phyloP scores from a whole-genome alignment of 2,329 filamentous ascomycete species.

The Drechslerella coelobrocha region DNA sequence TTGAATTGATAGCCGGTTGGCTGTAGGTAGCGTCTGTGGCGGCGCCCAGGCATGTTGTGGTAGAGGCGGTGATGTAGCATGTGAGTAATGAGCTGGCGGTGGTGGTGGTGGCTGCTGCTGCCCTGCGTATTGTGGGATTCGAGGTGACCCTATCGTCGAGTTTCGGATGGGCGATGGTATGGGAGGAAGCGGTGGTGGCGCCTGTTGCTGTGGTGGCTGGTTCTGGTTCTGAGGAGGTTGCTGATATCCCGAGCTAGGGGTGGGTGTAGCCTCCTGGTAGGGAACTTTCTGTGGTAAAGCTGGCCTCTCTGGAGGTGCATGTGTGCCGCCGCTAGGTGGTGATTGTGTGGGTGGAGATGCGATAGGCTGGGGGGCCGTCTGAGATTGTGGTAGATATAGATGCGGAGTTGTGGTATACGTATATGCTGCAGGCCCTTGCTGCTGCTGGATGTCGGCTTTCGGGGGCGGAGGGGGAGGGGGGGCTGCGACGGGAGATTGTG shows the following conservation, averaged over 20 bases:
- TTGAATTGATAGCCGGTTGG: slow-evolving; percentile 34
- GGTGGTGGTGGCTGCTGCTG: slow-evolving; percentile 54
- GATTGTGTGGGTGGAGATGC: slow-evolving; percentile 52
- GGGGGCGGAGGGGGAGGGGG: slow-evolving; percentile 35
- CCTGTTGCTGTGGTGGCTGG: slow-evolving; percentile 53
- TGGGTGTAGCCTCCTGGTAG: slow-evolving; percentile 10
- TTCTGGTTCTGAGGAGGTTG: slow-evolving; percentile 51
- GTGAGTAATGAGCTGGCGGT: slow-evolving; percentile 53
- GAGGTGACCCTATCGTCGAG: slow-evolving; percentile 2
- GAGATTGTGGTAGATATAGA: slow-evolving; percentile 55
- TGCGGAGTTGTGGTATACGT: slow-evolving; percentile 50
- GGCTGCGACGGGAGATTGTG: slow-evolving; percentile 53
- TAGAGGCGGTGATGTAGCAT: slow-evolving; percentile 41
- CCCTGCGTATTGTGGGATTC: slow-evolving; percentile 54
- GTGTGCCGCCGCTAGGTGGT: slow-evolving; percentile 50
- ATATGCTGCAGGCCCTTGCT: slow-evolving; percentile 16
- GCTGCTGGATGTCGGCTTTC: slow-evolving; percentile 36
- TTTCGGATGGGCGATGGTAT: slow-evolving; percentile 52
- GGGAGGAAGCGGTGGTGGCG: slow-evolving; percentile 53
- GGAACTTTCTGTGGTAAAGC: slow-evolving; percentile 37
- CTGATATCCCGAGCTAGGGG: slow-evolving; percentile 44
- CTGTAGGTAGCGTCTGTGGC: slow-evolving; percentile 20
- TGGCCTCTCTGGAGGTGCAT: slow-evolving; percentile 26
- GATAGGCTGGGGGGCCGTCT: slow-evolving; percentile 51
- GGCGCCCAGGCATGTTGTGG: slow-evolving; percentile 56